A percentile compares a stretch with the other conserved stretches of the same genome.
phyloP scores from a whole-genome alignment of 2,329 filamentous ascomycete genomes.

The Elsinoe batatas region DNA sequence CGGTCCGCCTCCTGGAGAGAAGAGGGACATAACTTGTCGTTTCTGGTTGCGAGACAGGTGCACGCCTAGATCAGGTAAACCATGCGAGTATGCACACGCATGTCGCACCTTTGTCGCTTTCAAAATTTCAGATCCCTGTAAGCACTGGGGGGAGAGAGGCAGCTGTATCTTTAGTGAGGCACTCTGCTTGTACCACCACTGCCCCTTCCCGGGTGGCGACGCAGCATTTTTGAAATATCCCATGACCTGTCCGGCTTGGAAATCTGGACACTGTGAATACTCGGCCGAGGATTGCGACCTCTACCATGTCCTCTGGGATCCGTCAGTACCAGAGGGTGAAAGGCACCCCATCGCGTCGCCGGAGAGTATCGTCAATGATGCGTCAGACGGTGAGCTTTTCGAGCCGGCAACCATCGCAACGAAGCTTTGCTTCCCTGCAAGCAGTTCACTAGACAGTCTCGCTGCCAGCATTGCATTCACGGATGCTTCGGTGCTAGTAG shows the following conservation, averaged over 20 bases:
- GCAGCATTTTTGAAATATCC: not conserved
- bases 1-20: too few species aligned
- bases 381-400: not conserved
- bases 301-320: not conserved
- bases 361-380: not conserved
- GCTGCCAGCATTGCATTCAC: not conserved
- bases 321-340: not conserved
- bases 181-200: not conserved
- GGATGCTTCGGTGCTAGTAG: not conserved
- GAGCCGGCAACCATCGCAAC: not conserved
- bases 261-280: conserved; percentile 4
- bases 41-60: too few species aligned
- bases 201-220: not conserved
- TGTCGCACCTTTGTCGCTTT: too few species aligned
- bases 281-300: conserved; percentile 13
- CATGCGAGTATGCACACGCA: too few species aligned
- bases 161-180: too few species aligned
- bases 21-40: too few species aligned
- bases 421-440: not conserved
- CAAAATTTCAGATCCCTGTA: not conserved
- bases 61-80: too few species aligned
- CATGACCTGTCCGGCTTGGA: conserved; percentile 8
- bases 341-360: not conserved
- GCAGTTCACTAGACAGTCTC: not conserved
- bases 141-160: too few species aligned